phyloP scores from a whole-genome alignment of 331 rosid species.

The Arachis monticola region DNA sequence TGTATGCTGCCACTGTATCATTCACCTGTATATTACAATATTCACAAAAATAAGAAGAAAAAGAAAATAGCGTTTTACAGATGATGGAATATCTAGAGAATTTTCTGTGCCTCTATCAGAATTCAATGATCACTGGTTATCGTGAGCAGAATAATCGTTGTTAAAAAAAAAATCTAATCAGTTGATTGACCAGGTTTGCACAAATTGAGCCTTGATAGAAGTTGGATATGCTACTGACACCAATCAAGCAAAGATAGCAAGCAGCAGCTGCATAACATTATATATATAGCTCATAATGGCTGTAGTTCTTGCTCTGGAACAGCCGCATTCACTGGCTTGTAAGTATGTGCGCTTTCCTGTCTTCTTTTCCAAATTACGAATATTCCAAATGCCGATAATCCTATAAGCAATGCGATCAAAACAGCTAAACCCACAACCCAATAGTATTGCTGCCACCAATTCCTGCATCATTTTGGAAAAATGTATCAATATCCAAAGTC shows the following conservation, averaged over 20 bases:
- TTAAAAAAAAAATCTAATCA: slow-evolving; percentile 45
- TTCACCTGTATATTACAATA: slow-evolving; percentile 58
- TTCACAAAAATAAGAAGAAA: slow-evolving; percentile 35
- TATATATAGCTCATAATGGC: slow-evolving; percentile 60
- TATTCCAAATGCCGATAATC: slow-evolving; percentile 55
- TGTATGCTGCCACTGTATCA: slow-evolving; percentile 42
- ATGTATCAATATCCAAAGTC: slow-evolving; percentile 22
- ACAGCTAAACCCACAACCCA: slow-evolving; percentile 50
- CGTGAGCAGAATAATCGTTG: slow-evolving; percentile 34
- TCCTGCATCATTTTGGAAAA: slow-evolving; percentile 55
- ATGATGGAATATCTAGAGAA: slow-evolving; percentile 41
- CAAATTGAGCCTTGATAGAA: slow-evolving; percentile 34
- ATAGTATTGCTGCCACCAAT: slow-evolving; percentile 60
- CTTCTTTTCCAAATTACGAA: slow-evolving; percentile 70
- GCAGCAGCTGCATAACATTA: slow-evolving; percentile 25
- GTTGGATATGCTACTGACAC: slow-evolving; percentile 45
- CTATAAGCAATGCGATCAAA: slow-evolving; percentile 52
- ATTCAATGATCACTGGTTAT: slow-evolving; percentile 22
- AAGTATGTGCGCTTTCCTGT: slow-evolving; percentile 47
- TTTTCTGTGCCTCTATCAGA: slow-evolving; percentile 42
- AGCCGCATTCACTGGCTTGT: slow-evolving; percentile 70
- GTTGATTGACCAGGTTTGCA: slow-evolving; percentile 38
- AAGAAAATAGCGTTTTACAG: slow-evolving; percentile 45
- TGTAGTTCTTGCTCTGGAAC: slow-evolving; percentile 90
- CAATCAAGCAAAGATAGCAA: slow-evolving; percentile 32